Evolutionary conservation across 495 filamentous ascomycete species (phyloP), one percentile per base, ranked within the genome.

Genomic region (Tuber calosporum): DNA sequence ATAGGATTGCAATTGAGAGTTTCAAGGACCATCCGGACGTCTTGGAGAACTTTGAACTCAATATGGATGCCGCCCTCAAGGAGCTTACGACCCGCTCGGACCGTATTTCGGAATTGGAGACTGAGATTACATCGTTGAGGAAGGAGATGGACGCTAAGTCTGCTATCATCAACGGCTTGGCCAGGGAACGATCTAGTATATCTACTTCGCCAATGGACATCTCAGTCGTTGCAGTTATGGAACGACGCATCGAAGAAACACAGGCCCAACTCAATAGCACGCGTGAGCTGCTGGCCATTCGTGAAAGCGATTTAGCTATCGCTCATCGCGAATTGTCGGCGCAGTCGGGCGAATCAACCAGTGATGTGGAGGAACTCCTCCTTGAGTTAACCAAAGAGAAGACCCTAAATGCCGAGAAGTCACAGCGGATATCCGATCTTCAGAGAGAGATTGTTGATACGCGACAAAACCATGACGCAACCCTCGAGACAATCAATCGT

Each of bases 111-210:
- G 89, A 93, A 69, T 85, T 99, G 15, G 95, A 99, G 81, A 89
- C 88, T 8, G 96, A 97, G 79, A 88, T 97, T 73, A 84, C 89
- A 2, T 89, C 88, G 11, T 88, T 94, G 20, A 96, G 91, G 84
- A 95, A 91, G 82, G 96, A 97, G 81, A 96, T 99, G 92, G 96
- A 99, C 75, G 88, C 87, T 72, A 98, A 98, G 86, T 91, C 91
- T 83, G 90, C 90, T 36, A 93, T 99, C 79, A 97, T 99, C 74
- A 92, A 93, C 26, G 95, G 95, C 8, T 87, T 99, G 43, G 96
- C 96, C 26, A 88, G 94, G 58, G 95, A 99, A 82, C 87, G 95
- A 78, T 93, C 93, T 68, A 88, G 97, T 83, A 93, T 93, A 81
- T 85, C 86, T 53, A 88, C 89, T 3, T 91, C 93, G 17, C 92